Conservation (phyloP, 2,329 filamentous ascomycete species). For the Trichoderma atrobrunneum region DNA sequence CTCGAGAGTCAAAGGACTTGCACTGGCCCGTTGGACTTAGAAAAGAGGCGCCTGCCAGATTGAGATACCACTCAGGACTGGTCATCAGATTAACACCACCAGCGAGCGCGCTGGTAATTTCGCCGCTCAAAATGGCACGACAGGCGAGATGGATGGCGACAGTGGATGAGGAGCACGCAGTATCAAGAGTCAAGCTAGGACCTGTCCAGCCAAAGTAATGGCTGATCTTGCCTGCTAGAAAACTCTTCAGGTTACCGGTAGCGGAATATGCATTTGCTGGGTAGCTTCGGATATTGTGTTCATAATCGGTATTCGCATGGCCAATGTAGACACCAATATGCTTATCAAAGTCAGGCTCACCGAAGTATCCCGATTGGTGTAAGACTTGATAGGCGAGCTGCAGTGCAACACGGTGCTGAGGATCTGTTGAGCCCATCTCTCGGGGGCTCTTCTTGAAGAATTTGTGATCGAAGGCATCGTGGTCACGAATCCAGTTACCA, state of each 20-base stretch:
- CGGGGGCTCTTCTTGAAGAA: constrained; percentile 42
- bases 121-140: constrained; percentile 29
- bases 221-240: constrained; percentile 34
- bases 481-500: constrained; percentile 27
- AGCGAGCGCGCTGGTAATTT: constrained; percentile 35
- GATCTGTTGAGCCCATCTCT: constrained; percentile 39
- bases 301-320: constrained; percentile 36
- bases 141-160: constrained; percentile 38
- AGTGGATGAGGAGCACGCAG: constrained; percentile 38
- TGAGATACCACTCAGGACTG: constrained; percentile 25
- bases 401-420: constrained; percentile 38
- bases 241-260: constrained; percentile 35
- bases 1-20: constrained; percentile 36
- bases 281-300: constrained; percentile 39
- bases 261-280: constrained; percentile 36
- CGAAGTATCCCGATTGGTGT: constrained; percentile 29
- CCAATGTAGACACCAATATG: constrained; percentile 39
- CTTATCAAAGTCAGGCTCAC: not conserved
- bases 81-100: constrained; percentile 42
- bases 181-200: constrained; percentile 36
- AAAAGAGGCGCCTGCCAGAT: constrained; percentile 27
- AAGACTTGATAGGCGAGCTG: constrained; percentile 43
- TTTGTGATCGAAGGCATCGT: constrained; percentile 35
- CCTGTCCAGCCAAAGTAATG: constrained; percentile 41
- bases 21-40: constrained; percentile 32